Evolutionary conservation across 164 flowering plant genomes (phyloP), one percentile per base, ranked within the genome.

Genomic region (Chimonanthus praecox): DNA sequence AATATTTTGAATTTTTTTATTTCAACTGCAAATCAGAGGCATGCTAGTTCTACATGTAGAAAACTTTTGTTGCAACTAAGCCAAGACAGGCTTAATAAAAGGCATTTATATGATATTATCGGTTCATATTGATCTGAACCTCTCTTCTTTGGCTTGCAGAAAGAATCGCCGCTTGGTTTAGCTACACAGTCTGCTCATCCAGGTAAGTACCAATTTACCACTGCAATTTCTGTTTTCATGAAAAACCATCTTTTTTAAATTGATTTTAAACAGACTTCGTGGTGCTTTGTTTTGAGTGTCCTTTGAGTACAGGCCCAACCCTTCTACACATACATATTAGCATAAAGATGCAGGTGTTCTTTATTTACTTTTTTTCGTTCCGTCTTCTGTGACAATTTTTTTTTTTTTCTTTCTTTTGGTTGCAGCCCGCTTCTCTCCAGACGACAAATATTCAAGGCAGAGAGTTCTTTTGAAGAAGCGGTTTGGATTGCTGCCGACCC

Each of bases 381-480:
- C 13, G 4, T 13, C 15, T 54, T 54, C 10, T 54, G 60, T 69
- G 13, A 13, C 16, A n/a, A 63, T 61, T 45, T 11, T 44, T 4
- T 6, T 63, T 18, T 63, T 33, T 63, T 6, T 1, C 5, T 63
- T 76, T 69, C 68, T 54, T 13, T n/a, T 60, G 2, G 10, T 20
- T 84, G 84, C 90, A 94, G 98, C 98, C 71, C 94, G 98, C 10
- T 94, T 94, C 78, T 94, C 98, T 50, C 98, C 97, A 3, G 98
- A 94, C 80, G 97, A 94, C 85, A 94, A 92, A 80, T 92, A 84
- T 77, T 92, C 98, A 2, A 90, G 95, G 85, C 97, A 94, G 76
- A 87, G 97, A 83, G 80, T 89, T 81, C 89, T 90, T 69, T 74
- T 94, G 78, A 94, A 94, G 89, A 94, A 94, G 84, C 88, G 98